A percentile compares a stretch with the other conserved stretches of the same genome.
Conservation (phyloP, 2,329 filamentous ascomycete genomes). For the Pestalotiopsis sp. region DNA sequence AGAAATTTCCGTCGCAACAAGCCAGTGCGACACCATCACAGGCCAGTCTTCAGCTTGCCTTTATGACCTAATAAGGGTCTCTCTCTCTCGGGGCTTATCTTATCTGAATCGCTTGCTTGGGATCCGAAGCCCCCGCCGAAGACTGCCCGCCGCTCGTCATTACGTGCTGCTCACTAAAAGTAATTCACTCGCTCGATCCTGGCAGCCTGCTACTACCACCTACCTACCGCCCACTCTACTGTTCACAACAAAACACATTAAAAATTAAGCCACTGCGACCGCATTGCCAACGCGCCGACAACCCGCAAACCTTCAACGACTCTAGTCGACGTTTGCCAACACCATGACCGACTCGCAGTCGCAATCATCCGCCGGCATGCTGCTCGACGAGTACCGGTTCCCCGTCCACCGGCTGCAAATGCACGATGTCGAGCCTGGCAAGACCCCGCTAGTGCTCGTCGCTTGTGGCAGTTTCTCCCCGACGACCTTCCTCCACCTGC, state of each 20-base stretch:
- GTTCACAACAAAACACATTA: not conserved
- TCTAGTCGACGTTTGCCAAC: not conserved
- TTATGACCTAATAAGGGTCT: not conserved
- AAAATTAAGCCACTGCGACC: not conserved
- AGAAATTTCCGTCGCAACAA: not conserved
- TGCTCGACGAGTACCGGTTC: conserved; percentile 55
- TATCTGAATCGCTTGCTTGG: not conserved
- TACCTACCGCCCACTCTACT: not conserved
- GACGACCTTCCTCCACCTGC: conserved; percentile 74
- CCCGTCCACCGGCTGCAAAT: conserved; percentile 61
- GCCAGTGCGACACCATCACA: not conserved
- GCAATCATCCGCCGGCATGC: conserved; percentile 23
- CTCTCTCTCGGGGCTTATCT: not conserved
- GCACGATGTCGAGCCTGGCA: conserved; percentile 54
- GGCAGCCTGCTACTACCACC: not conserved
- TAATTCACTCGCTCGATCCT: conserved; percentile 3
- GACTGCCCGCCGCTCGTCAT: not conserved
- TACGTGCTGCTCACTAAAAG: not conserved
- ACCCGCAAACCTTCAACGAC: not conserved
- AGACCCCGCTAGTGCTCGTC: conserved; percentile 67
- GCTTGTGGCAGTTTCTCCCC: conserved; percentile 75
- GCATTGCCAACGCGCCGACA: not conserved
- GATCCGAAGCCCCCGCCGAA: not conserved
- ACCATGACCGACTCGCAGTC: conserved; percentile 8
- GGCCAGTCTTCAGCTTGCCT: not conserved